A percentile compares a stretch with the other conserved stretches of the same genome.
phyloP scores from a whole-genome alignment of 2,329 filamentous ascomycete species.

The Aspergillus texensis region DNA sequence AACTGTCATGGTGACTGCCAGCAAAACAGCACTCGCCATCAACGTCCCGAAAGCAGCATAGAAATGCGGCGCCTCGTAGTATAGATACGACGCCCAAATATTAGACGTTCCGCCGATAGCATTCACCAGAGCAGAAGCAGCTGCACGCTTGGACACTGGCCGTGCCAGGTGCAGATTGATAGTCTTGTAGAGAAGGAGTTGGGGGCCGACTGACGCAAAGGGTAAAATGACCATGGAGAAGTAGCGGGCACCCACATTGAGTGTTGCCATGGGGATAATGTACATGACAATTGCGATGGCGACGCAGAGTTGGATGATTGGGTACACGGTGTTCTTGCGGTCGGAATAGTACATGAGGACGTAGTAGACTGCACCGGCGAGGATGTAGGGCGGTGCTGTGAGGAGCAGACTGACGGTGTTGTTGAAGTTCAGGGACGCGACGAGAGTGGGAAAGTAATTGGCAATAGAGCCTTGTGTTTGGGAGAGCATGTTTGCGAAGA shows the following conservation, averaged over 20 bases:
- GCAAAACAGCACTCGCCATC: constrained; percentile 29
- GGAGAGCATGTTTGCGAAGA: constrained; percentile 44
- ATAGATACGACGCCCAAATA: constrained; percentile 30
- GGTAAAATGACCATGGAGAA: constrained; percentile 49
- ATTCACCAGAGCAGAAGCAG: constrained; percentile 46
- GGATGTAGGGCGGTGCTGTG: constrained; percentile 51
- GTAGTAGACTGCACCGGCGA: constrained; percentile 43
- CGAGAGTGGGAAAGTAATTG: constrained; percentile 31
- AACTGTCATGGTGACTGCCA: constrained; percentile 38
- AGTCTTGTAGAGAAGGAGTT: constrained; percentile 47
- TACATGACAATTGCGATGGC: constrained; percentile 40
- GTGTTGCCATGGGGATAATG: constrained; percentile 41
- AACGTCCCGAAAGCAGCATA: constrained; percentile 47
- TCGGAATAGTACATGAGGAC: constrained; percentile 41
- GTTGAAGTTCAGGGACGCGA: constrained; percentile 25
- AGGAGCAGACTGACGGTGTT: constrained; percentile 48
- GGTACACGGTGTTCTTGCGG: constrained; percentile 39
- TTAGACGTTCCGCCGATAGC: constrained; percentile 30
- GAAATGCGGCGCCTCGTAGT: constrained; percentile 34
- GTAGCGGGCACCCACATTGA: constrained; percentile 44
- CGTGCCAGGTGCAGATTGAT: constrained; percentile 47
- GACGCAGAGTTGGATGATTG: constrained; percentile 40
- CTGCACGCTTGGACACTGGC: constrained; percentile 47
- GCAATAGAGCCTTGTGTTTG: constrained; percentile 40
- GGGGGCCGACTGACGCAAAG: constrained; percentile 44